These are phyloP conservation scores for Penicillium canescens DNA, from an alignment of 495 filamentous ascomycete species.

Conservation along the genomic window DNA sequence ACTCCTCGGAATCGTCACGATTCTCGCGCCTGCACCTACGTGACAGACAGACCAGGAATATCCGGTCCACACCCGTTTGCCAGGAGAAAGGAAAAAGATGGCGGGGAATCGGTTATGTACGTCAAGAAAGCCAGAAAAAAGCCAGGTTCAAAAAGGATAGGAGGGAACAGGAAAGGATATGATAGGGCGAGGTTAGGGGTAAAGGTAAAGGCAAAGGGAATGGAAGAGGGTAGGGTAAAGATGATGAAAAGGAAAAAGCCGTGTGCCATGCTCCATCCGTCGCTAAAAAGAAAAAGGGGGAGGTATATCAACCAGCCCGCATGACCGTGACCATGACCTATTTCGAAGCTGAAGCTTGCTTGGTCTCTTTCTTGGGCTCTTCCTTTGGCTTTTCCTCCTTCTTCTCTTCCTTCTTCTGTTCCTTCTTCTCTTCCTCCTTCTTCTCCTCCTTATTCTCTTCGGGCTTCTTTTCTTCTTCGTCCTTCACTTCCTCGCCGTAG, in stretches of 20 bases:
- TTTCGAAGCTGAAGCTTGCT: slow-evolving; percentile 4
- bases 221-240: background rate
- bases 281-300: slow-evolving; percentile 26
- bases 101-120: slow-evolving; percentile 23
- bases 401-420: slow-evolving; percentile 11
- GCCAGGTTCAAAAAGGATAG: background rate
- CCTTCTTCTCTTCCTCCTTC: slow-evolving; percentile 10
- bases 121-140: slow-evolving; percentile 1
- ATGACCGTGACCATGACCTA: slow-evolving; percentile 1
- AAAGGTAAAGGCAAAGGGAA: no score
- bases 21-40: slow-evolving; percentile 16
- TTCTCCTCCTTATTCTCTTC: slow-evolving; percentile 13
- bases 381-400: slow-evolving; percentile 12
- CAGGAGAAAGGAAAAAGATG: background rate
- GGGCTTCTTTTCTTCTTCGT: slow-evolving; percentile 15
- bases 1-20: slow-evolving; percentile 10
- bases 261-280: slow-evolving; percentile 35
- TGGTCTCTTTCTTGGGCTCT: slow-evolving; percentile 17
- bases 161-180: background rate
- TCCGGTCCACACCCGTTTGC: slow-evolving; percentile 1
- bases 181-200: background rate
- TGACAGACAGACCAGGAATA: slow-evolving; percentile 11
- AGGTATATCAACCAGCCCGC: slow-evolving; percentile 11
- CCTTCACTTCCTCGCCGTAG: slow-evolving; percentile 53
- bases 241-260: slow-evolving; percentile 8